A percentile compares a stretch with the other conserved stretches of the same genome.
These are phyloP conservation scores for Solanum tacnaense DNA, from an alignment of 257 asterid genomes.

Conservation along the genomic window DNA sequence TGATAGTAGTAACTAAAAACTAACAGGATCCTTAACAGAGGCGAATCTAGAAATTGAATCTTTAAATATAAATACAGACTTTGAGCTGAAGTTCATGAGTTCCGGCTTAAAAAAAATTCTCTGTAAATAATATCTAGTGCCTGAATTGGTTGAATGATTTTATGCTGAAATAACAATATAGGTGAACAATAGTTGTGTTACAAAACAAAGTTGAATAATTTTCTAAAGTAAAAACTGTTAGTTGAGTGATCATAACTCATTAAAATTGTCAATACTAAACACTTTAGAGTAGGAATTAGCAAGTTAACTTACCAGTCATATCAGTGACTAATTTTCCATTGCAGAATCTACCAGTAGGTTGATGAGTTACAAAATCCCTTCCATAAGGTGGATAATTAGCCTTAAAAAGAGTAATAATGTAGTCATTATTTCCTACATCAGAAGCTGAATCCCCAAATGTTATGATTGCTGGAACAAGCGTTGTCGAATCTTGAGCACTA, in stretches of 20 bases:
- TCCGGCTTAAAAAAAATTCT: background rate
- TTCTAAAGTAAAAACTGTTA: background rate
- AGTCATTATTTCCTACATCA: conserved; percentile 85
- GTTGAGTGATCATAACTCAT: background rate
- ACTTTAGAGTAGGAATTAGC: background rate
- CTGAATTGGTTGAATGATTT: background rate
- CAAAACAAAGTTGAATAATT: background rate
- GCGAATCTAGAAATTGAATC: background rate
- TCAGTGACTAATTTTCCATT: conserved; percentile 90
- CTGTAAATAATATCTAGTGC: background rate
- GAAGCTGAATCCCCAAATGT: conserved; percentile 74
- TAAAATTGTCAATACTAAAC: background rate
- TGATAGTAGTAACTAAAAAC: background rate
- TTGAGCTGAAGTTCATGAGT: background rate
- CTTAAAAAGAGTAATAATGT: conserved; percentile 43
- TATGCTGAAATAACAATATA: background rate
- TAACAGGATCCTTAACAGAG: background rate
- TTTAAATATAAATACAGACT: background rate
- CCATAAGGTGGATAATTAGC: conserved; percentile 93
- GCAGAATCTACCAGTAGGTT: conserved; percentile 83
- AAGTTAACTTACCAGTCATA: conserved; percentile 44
- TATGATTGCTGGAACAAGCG: conserved; percentile 68
- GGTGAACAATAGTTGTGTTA: background rate
- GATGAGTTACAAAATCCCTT: conserved; percentile 42
- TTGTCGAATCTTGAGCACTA: conserved; percentile 28